phyloP scores from a whole-genome alignment of 345 rosid genomes.

The Arabis hirsuta region DNA sequence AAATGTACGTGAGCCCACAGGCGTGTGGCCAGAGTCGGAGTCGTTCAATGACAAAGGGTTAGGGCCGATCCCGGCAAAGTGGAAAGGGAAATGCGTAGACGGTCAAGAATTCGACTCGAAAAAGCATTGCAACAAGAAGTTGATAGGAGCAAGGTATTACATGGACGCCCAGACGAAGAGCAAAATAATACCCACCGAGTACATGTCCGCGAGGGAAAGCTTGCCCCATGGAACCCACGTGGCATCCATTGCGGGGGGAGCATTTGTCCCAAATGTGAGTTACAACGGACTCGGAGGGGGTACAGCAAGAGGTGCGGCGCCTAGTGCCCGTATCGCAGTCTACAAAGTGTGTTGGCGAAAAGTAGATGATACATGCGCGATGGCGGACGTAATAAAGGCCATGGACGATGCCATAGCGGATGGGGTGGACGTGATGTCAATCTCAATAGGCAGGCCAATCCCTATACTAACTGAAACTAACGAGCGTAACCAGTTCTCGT shows the following conservation, averaged over 20 bases:
- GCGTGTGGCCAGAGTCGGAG: constrained; percentile 36
- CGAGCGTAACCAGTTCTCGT: constrained; percentile 16
- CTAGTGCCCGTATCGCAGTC: constrained; percentile 51
- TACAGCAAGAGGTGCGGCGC: constrained; percentile 52
- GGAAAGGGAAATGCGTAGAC: constrained; percentile 38
- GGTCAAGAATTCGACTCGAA: constrained; percentile 28
- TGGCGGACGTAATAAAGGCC: constrained; percentile 54
- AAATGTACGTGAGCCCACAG: neutral
- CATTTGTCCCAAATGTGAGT: constrained; percentile 45
- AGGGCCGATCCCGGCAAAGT: constrained; percentile 34
- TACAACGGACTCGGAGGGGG: constrained; percentile 51
- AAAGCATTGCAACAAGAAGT: constrained; percentile 52
- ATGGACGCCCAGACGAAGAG: constrained; percentile 36
- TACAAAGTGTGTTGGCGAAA: constrained; percentile 58
- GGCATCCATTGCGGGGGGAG: constrained; percentile 58
- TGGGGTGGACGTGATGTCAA: constrained; percentile 33
- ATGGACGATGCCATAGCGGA: constrained; percentile 55
- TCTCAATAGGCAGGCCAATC: constrained; percentile 39
- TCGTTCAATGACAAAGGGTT: constrained; percentile 30
- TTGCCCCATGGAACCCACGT: constrained; percentile 65
- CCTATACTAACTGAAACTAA: constrained; percentile 45
- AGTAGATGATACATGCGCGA: constrained; percentile 28
- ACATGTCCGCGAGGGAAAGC: constrained; percentile 54
- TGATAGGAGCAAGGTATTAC: constrained; percentile 60
- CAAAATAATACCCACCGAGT: constrained; percentile 35